phyloP scores from a whole-genome alignment of 2,329 filamentous ascomycete species.

The Trichoderma sp. region DNA sequence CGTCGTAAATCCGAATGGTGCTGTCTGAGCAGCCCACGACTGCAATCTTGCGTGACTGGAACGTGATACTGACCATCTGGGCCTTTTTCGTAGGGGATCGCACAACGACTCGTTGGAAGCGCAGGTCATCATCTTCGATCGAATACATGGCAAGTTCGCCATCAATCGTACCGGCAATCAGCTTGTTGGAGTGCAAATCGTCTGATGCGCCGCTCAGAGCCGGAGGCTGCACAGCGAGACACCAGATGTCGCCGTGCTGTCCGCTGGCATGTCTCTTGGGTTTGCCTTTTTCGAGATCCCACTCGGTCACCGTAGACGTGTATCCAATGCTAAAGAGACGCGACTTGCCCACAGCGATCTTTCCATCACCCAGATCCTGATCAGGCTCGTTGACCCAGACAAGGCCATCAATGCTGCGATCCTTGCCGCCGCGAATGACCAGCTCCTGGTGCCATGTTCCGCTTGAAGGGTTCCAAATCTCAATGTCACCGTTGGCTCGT shows the following conservation, averaged over 20 bases:
- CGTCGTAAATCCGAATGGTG: constrained; percentile 88
- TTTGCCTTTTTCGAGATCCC: constrained; percentile 80
- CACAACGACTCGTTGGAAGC: constrained; percentile 74
- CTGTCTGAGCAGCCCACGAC: constrained; percentile 96
- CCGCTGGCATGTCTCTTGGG: constrained; percentile 83
- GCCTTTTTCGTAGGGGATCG: constrained; percentile 80
- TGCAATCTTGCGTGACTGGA: constrained; percentile 79
- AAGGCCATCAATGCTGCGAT: constrained; percentile 85
- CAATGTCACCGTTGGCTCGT: constrained; percentile 91
- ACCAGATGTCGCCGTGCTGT: constrained; percentile 97
- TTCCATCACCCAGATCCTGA: constrained; percentile 64
- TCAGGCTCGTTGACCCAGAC: constrained; percentile 89
- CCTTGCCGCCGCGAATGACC: constrained; percentile 78
- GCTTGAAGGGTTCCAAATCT: constrained; percentile 90
- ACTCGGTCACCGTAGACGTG: constrained; percentile 89
- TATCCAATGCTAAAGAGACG: constrained; percentile 96
- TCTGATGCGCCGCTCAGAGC: constrained; percentile 33
- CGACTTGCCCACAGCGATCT: constrained; percentile 67
- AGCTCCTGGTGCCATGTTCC: constrained; percentile 89
- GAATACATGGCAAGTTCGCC: constrained; percentile 86
- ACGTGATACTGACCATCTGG: constrained; percentile 87
- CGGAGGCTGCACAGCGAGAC: constrained; percentile 80
- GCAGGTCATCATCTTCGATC: constrained; percentile 79
- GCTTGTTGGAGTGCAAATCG: constrained; percentile 52
- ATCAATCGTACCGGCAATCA: constrained; percentile 87